A percentile compares a stretch with the other conserved stretches of the same genome.
phyloP scores from a whole-genome alignment of 495 filamentous ascomycete genomes.

The Daldinia grandis region DNA sequence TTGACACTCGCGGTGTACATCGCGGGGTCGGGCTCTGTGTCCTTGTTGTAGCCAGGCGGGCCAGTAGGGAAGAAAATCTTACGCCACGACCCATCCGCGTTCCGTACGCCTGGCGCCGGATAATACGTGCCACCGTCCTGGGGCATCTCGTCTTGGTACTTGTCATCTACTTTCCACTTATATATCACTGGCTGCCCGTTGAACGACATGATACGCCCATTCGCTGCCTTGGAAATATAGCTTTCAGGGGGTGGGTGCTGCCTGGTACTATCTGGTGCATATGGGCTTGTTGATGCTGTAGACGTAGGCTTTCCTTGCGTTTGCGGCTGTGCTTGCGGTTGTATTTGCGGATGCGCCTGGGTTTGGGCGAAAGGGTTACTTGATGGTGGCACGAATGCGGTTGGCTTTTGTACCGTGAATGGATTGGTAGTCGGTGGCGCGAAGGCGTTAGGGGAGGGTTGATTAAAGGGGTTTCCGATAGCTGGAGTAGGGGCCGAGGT shows the following conservation, averaged over 20 bases:
- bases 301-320: slow-evolving; percentile 11
- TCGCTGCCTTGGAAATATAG: slow-evolving; percentile 47
- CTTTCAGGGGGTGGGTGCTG: slow-evolving; percentile 53
- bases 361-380: slow-evolving; percentile 40
- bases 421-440: slow-evolving; percentile 15
- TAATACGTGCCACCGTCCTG: slow-evolving; percentile 25
- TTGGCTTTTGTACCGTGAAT: slow-evolving; percentile 20
- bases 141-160: slow-evolving; percentile 35
- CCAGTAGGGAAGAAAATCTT: slow-evolving; percentile 77
- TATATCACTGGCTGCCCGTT: slow-evolving; percentile 54
- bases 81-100: slow-evolving; percentile 55
- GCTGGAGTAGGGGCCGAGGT: slow-evolving; percentile 35
- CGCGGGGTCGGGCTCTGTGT: slow-evolving; percentile 58
- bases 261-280: slow-evolving; percentile 51
- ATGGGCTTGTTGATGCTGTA: slow-evolving; percentile 42
- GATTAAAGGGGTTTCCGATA: slow-evolving; percentile 30
- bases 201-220: slow-evolving; percentile 50
- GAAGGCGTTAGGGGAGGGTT: slow-evolving; percentile 20
- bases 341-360: slow-evolving; percentile 19
- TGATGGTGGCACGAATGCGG: slow-evolving; percentile 10
- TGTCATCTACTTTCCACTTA: slow-evolving; percentile 43
- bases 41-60: slow-evolving; percentile 64
- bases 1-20: slow-evolving; percentile 58
- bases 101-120: slow-evolving; percentile 47
- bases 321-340: slow-evolving; percentile 24